A percentile compares a stretch with the other conserved stretches of the same genome.
phyloP scores from a whole-genome alignment of 1,139 yeast species.

The Geotrichum reessii region DNA sequence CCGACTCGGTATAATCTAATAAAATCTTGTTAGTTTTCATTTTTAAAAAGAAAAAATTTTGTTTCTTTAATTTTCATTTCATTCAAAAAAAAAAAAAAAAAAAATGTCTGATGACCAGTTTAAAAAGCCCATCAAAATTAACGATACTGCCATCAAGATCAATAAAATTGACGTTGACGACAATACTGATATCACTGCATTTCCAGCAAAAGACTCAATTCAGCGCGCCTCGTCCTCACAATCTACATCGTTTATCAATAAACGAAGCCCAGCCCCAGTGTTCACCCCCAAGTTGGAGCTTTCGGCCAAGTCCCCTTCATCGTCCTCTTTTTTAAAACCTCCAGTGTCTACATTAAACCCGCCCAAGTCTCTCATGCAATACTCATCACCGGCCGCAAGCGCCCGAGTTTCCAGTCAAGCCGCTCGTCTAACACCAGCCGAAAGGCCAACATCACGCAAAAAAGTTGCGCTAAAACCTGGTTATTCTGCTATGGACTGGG shows the following conservation, averaged over 20 bases:
- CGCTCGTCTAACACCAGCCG: not conserved
- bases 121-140: not conserved
- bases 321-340: not conserved
- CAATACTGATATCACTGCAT: conserved; percentile 2
- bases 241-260: not conserved
- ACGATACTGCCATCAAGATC: not conserved
- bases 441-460: conserved; percentile 19
- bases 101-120: not conserved
- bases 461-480: conserved; percentile 72
- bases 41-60: too few relatives aligned
- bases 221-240: conserved; percentile 2
- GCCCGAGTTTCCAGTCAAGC: not conserved
- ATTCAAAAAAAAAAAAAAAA: too few relatives aligned
- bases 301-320: not conserved
- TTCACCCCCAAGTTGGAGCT: not conserved
- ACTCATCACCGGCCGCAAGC: conserved; percentile 1
- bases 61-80: not conserved
- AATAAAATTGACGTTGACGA: not conserved
- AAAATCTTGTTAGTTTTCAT: too few relatives aligned
- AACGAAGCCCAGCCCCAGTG: not conserved
- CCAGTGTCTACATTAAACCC: conserved; percentile 8
- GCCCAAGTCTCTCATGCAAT: conserved; percentile 9
- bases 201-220: conserved; percentile 8
- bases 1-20: too few relatives aligned
- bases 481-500: conserved; percentile 87